These are phyloP conservation scores for Apophysomyces trapeziformis DNA, from an alignment of 371 early-diverging fungal genomes.

Conservation along the genomic window DNA sequence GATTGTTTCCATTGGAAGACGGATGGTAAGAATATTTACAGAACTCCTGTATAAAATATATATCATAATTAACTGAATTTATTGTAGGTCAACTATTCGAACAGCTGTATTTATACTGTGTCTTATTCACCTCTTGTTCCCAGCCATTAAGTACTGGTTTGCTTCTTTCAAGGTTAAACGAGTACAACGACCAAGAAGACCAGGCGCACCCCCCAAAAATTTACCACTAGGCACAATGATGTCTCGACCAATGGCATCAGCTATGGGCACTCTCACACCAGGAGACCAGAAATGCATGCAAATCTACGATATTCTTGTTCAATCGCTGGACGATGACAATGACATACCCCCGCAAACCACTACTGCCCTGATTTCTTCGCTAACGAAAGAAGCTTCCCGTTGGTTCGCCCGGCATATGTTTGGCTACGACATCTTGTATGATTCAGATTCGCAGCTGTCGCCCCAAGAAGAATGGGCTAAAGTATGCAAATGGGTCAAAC, in stretches of 20 bases:
- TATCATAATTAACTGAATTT: not conserved
- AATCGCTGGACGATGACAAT: conserved; percentile 22
- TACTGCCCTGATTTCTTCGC: not conserved
- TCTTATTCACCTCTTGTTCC: conserved; percentile 36
- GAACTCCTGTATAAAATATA: not conserved
- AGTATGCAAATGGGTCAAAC: conserved; percentile 45
- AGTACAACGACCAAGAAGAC: conserved; percentile 23
- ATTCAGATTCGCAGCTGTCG: conserved; percentile 20
- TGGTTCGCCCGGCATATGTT: conserved; percentile 36
- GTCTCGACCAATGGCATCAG: conserved; percentile 4
- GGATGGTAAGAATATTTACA: conserved; percentile 30
- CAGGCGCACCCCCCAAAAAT: conserved; percentile 14
- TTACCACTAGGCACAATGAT: conserved; percentile 1
- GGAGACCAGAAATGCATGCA: conserved; percentile 39
- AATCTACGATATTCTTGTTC: conserved; percentile 31
- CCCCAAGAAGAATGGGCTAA: conserved; percentile 38
- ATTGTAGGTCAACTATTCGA: conserved; percentile 28
- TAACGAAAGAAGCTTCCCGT: conserved; percentile 29
- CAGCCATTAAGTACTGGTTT: conserved; percentile 26
- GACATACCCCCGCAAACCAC: conserved; percentile 16
- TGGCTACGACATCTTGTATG: conserved; percentile 42
- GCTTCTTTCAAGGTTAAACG: conserved; percentile 38
- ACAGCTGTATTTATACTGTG: conserved; percentile 37
- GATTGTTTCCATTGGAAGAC: conserved; percentile 29
- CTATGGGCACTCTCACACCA: conserved; percentile 24